phyloP scores from a whole-genome alignment of 306 rosid species.

The Pterocarpus santalinus region DNA sequence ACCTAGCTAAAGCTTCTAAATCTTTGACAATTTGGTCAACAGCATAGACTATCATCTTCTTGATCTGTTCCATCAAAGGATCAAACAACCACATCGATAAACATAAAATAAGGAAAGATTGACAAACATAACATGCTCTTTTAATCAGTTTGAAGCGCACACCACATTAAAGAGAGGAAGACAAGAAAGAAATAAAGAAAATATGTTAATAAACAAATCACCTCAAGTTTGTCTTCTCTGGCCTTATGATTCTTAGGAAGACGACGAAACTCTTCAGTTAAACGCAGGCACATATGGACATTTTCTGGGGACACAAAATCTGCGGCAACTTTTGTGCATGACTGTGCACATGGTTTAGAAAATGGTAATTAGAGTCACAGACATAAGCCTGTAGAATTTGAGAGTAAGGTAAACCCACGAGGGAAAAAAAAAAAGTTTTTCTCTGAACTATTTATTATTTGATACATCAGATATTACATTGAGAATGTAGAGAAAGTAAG shows the following conservation, averaged over 20 bases:
- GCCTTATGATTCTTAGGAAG: conserved; percentile 81
- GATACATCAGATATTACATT: too few species aligned
- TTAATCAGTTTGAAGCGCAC: conserved; percentile 16
- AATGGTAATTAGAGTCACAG: neutral
- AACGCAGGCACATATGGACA: conserved; percentile 74
- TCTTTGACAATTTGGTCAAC: conserved; percentile 66
- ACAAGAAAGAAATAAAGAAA: too few species aligned
- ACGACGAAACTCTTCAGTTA: conserved; percentile 73
- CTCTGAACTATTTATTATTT: too few species aligned
- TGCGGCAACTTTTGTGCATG: conserved; percentile 86
- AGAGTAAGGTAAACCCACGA: neutral
- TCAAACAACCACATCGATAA: conserved; percentile 13
- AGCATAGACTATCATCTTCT: conserved; percentile 81
- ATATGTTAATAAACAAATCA: conserved; percentile 39
- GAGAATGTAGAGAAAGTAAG: too few species aligned
- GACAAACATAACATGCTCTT: neutral
- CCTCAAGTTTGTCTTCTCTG: conserved; percentile 95
- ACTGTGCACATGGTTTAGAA: conserved; percentile 54
- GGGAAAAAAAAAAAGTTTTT: too few species aligned
- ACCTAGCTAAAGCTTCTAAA: conserved; percentile 44
- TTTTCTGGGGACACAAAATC: conserved; percentile 91
- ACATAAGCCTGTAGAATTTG: conserved; percentile 11
- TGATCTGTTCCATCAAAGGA: conserved; percentile 65
- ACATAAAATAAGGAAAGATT: conserved; percentile 11
- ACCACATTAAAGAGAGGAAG: neutral